Evolutionary conservation across 306 rosid genomes (phyloP), one percentile per base, ranked within the genome.

Genomic region (Cajanus cajan): DNA sequence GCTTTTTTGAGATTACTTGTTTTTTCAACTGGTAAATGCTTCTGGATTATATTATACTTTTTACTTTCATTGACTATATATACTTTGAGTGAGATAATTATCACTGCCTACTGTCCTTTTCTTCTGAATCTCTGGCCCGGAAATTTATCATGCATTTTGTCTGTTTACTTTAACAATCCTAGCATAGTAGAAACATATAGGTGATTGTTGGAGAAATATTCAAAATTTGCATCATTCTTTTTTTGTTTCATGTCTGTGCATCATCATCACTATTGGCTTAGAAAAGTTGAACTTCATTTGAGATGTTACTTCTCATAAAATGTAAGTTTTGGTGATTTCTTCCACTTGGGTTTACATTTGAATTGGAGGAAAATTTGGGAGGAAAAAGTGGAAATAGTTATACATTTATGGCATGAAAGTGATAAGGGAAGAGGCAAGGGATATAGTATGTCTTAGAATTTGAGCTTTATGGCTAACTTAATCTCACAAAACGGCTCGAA

Each of bases 1-100:
- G 34, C 66, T 57, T 81, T 68, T 67, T 47, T 21, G 10, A 33
- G 52, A 34, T 82, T 68, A 28, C 72, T 74, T 36, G 40, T 68
- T 37, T 25, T 19, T 4, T 55, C 19, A 52, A 55, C 34, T 2
- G 8, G 33, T 55, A 58, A 37, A 39, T 34, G 16, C 47, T 44
- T 31, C 4, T 41, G 24, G 19, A 54, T 55, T n/a, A 12, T 62
- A 70, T 63, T 33, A 21, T 78, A 1, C 18, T 83, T 73, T 57
- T 54, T 47, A 19, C 13, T 28, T 61, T 69, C 8, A 25, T 65
- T 37, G 77, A 55, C 24, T 44, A 28, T 51, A 7, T 25, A 9
- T 24, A 31, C 74, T 24, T n/a, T 58, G 68, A 21, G 61, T 58
- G 79, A 77, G 61, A 68, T 50, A 15, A 14, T 58, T 72, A 51